Base-by-base conservation (phyloP, 78 protist genomes). In the Polysphondylium violaceum region DNA sequence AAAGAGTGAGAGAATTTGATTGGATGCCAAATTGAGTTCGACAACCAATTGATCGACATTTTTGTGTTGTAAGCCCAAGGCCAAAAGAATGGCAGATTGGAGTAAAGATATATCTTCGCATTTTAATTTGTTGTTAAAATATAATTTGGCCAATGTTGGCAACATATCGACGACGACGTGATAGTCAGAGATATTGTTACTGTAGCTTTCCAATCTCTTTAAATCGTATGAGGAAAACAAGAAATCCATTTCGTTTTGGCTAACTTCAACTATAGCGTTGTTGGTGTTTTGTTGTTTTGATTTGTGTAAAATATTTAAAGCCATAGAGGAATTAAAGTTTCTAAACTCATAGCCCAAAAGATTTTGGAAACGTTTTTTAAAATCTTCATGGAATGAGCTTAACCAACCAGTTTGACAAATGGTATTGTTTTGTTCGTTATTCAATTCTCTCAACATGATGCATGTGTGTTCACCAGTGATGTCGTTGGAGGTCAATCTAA, bases 391-490 rank as follows among this genome's bases (percentile, higher is more conserved):
- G 86, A 89, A 89, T 29, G 78, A 65, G 19, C 25, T 16, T 16
- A 72, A 75, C 78, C 92, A 64, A 67, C 71, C 79, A 19, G 21
- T 77, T 14, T 55, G 43, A n/a, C 59, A 75, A 36, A 56, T 86
- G n/a, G 64, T 47, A 55, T 29, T 33, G 11, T 35, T 29, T 7
- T 64, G 64, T 1, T 31, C 63, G 35, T 16, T 19, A 17, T 74
- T 44, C 36, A 92, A 38, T 35, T 76, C 87, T 47, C 67, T 2
- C 25, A 99, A 65, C 98, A 98, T 96, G 68, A 99, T 95, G 64
- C 98, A 95, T 16, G 98, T 87, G 92, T 97, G 96, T 94, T 99
- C 99, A 31, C 99, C 99, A 0, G 99, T 99, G 56, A 97, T 43
- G 35, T 98, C 99, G 88, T 98, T 98, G 56, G 71, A n/a, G 2